These are phyloP conservation scores for Rhizoctonia solani DNA, from an alignment of 1,284 basidiomycete genomes.

Conservation along the genomic window DNA sequence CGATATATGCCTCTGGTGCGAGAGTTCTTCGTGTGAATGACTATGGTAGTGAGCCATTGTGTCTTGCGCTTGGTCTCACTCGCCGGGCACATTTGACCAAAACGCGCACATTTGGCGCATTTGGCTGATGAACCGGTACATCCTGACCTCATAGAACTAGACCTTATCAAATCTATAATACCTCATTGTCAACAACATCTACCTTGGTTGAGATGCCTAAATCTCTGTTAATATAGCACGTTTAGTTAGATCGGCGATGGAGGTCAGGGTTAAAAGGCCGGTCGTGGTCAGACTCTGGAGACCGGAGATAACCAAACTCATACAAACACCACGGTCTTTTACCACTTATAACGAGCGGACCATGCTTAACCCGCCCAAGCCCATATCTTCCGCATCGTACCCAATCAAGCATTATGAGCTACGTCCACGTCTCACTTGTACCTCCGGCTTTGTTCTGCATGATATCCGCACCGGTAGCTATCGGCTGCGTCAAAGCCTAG, in stretches of 20 bases:
- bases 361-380: background rate
- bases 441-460: background rate
- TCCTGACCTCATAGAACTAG: background rate
- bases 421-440: slow-evolving; percentile 5
- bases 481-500: background rate
- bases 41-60: background rate
- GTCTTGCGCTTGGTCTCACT: slow-evolving; percentile 6
- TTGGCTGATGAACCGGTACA: slow-evolving; percentile 15
- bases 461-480: background rate
- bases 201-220: slow-evolving; percentile 24
- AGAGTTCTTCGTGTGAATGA: background rate
- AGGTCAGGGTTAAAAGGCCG: no score
- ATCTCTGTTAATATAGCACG: no score
- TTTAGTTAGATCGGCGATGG: no score
- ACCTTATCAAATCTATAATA: background rate
- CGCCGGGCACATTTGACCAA: slow-evolving; percentile 5
- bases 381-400: background rate
- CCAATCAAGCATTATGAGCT: background rate
- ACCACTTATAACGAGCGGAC: slow-evolving; percentile 1
- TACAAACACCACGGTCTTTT: background rate
- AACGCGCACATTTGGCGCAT: slow-evolving; percentile 23
- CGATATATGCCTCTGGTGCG: background rate
- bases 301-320: background rate
- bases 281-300: background rate
- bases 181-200: background rate